Evolutionary conservation across 805 yeast species (phyloP), one percentile per base, ranked within the genome.

Genomic region (Lachancea sp.): DNA sequence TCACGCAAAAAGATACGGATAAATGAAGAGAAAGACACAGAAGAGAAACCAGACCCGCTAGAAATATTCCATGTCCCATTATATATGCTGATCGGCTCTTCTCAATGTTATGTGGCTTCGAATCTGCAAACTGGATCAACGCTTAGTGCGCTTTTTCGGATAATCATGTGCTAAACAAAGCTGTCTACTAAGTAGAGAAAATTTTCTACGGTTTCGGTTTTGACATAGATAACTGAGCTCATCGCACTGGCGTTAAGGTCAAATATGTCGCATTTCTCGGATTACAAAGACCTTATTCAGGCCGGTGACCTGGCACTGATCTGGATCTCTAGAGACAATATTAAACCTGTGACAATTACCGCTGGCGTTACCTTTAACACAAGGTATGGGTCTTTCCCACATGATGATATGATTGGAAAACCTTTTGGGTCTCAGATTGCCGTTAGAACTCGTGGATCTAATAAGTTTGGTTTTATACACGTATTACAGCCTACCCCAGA

Each of bases 401-500:
- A 89, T 56, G 70, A 73, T 34, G 67, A 74, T 23, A 88, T 92
- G 84, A 77, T 92, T 42, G 95, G 95, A 4, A 65, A 74, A 55
- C 72, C 69, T 45, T 90, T 75, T 62, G 99, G 99, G 1, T 71
- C 86, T 0, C 99, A 92, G 58, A 76, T 90, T 54, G 74, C 88
- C 3, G 65, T 73, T 11, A 75, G 84, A 15, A 71, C 77, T 5
- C 77, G 75, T 45, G 94, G 89, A 0, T 44, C 49, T 5, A 56
- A 55, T 26, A 58, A 52, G 37, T 73, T 74, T 51, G 96, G 96
- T 0, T 92, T 88, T 57, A 77, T 92, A 36, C 95, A 90, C 56
- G 68, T 92, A 11, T 63, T 92, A 34, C 89, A 84, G 45, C 97
- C 98, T 1, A 81, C 95, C 0, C 89, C 99, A 0, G 99, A 92